Evolutionary conservation across 352 stramenopile genomes (phyloP).

Genomic region (Lagenidium giganteum): DNA sequence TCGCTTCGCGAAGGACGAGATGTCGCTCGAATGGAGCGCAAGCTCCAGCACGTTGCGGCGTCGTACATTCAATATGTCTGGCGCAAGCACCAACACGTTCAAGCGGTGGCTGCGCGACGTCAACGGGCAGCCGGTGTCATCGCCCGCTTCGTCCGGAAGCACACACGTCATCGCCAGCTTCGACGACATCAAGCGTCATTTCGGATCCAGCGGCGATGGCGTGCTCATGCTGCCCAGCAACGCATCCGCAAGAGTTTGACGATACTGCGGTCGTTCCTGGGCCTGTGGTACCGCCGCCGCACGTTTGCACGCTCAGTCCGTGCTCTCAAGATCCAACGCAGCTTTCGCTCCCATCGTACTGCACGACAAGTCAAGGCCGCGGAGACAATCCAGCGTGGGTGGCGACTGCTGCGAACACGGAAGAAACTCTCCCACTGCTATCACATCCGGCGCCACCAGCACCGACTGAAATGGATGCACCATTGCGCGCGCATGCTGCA

Average conservation of each 20-base stretch:
- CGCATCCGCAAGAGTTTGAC: constrained; percentile 5
- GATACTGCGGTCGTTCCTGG: constrained; percentile 19
- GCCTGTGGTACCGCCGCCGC: too few species aligned
- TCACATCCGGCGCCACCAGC: background rate
- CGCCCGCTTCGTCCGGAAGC: constrained; percentile 23
- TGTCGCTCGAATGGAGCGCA: constrained; percentile 42
- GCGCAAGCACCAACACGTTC: constrained; percentile 20
- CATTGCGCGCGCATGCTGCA: constrained; percentile 46
- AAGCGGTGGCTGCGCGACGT: constrained; percentile 5
- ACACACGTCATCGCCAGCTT: constrained; percentile 9
- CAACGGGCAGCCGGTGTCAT: constrained; percentile 26
- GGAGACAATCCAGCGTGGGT: constrained; percentile 33
- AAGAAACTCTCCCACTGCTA: constrained; percentile 25
- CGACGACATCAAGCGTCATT: constrained; percentile 17
- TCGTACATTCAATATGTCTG: constrained; percentile 70
- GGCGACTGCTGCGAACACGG: constrained; percentile 30
- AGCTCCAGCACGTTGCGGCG: constrained; percentile 56
- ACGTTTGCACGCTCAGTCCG: too few species aligned
- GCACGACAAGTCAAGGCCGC: constrained; percentile 9
- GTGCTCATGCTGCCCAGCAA: constrained; percentile 1
- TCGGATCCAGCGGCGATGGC: constrained; percentile 27
- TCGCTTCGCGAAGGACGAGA: constrained; percentile 44
- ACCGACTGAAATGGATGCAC: constrained; percentile 20
- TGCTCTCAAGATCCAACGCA: constrained; percentile 33
- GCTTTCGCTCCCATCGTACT: constrained; percentile 11